Evolutionary conservation across 345 rosid genomes (phyloP), one percentile per base, ranked within the genome.

Genomic region (Gossypium stocksii): DNA sequence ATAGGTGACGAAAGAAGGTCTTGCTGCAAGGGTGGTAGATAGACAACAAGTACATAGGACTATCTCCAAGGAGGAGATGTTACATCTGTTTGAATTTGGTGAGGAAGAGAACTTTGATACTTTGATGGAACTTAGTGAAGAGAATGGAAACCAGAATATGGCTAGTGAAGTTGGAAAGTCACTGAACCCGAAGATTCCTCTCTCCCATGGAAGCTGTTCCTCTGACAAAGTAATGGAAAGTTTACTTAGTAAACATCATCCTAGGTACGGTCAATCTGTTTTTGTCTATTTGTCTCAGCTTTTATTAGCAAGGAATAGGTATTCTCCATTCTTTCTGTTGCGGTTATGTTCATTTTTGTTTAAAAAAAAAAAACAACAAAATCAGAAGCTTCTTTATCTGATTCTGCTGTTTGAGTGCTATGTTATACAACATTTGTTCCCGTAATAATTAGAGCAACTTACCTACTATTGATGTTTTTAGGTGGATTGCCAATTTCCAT

Each of bases 11-110:
- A 96, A 96, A 84, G 99, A 96, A 83, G 97, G 98, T 71, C 97
- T 96, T 56, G 99, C 99, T 81, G 99, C 99, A 77, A 91, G 99
- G 89, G 99, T 96, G 78, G 99, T 96, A 52, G 99, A 96, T 83
- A 87, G 99, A 83, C 99, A 96, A 77, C 99, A 93, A 85, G 90
- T 96, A 56, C 93, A 90, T 84, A 84, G 99, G 76, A 93, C 97
- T 29, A 93, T 96, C 60, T 93, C 99, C 46, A 93, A 81, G 86
- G 99, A 96, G 85, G 99, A 96, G 85, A 93, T 96, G 99, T 76
- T 96, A 83, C 99, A 96, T 82, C 90, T 96, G 59, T 96, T 96
- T 78, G 99, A 96, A 81, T 96, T 96, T 72, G 98, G 93, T 43
- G 97, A 93, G 53, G 98, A 95, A 62, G 98, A 96, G 72, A 87